Evolutionary conservation across 768 basidiomycete genomes (phyloP), one percentile per base, ranked within the genome.

Genomic region (Lactarius akahatsu): DNA sequence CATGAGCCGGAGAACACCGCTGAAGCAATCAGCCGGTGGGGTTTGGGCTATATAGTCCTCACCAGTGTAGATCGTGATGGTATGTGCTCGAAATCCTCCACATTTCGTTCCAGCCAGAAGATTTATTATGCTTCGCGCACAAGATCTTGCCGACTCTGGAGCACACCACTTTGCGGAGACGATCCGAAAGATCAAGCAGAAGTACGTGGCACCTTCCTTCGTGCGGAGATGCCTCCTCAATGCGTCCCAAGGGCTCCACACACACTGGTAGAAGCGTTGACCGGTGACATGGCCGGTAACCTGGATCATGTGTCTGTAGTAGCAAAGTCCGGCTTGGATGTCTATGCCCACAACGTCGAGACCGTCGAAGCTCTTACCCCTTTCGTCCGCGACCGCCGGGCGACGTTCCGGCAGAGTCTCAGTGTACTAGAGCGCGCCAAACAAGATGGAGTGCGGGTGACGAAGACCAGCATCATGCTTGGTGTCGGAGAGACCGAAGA

Each of bases 1-100:
- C 94, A 97, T 73, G 97, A 99, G 73, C 97, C 97, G 23, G 97
- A 98, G 80, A 86, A 98, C 75, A 98, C 97, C 2, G 96, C 97
- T 0, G 96, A 98, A 79, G 97, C 97, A 47, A 96, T 99, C 69
- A 92, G 91, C 72, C 86, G 96, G 61, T 99, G 97, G 97, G 96
- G 96, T 4, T 78, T 99, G 61, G 97, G 97, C 1, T 99, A 99
- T 76, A 96, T 99, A 65, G 97, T 99, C 2, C 77, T 99, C 67
- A 99, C 97, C 0, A 96, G 87, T 72, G 97, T 99, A 11, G 95
- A 99, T 75, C 85, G 97, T 68, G 97, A 99, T 77, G 96, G 96
- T 95, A 73, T 69, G 87, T 74, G 26, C 26, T 45, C 11, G 59
- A 66, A 18, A 55, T 16, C 50, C 34, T 40, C 47, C 28, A 57